These are phyloP conservation scores for Acanthamoeba culbertsoni DNA, from an alignment of 208 protist species.

Conservation along the genomic window DNA sequence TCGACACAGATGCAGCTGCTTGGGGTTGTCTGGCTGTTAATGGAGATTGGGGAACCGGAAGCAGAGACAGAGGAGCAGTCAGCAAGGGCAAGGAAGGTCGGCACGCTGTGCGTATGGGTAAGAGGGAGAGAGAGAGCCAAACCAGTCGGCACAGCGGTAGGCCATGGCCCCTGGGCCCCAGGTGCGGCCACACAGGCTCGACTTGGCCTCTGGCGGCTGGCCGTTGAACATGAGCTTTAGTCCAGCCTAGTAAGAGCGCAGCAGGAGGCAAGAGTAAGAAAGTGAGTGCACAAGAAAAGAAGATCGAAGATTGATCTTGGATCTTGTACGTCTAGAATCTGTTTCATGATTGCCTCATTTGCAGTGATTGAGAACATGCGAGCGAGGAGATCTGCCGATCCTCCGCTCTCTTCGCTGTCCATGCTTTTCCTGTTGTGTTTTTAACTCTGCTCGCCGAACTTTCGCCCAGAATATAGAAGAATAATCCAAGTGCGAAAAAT, in stretches of 20 bases:
- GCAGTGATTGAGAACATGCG: not conserved
- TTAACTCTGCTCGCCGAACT: not conserved
- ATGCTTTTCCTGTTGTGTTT: not conserved
- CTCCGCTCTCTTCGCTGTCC: not conserved
- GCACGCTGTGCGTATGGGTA: not conserved
- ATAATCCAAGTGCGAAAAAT: too few relatives aligned
- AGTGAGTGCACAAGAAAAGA: not conserved
- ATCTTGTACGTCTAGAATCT: not conserved
- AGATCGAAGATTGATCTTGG: not conserved
- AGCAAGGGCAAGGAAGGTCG: not conserved
- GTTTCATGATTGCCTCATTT: not conserved
- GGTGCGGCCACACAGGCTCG: conserved; percentile 11
- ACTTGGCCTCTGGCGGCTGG: not conserved
- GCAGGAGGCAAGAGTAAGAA: not conserved
- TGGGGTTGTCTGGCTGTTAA: not conserved
- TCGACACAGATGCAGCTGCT: conserved; percentile 54
- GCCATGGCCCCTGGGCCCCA: conserved; percentile 25
- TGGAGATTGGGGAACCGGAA: not conserved
- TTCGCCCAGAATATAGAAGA: not conserved
- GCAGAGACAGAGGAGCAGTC: not conserved
- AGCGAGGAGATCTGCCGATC: not conserved
- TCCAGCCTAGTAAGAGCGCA: not conserved
- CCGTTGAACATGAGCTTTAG: conserved; percentile 28
- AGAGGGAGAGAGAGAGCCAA: not conserved
- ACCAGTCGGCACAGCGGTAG: conserved; percentile 47